Base-by-base conservation (phyloP, 768 basidiomycete genomes). In the Leccinum boreale region DNA sequence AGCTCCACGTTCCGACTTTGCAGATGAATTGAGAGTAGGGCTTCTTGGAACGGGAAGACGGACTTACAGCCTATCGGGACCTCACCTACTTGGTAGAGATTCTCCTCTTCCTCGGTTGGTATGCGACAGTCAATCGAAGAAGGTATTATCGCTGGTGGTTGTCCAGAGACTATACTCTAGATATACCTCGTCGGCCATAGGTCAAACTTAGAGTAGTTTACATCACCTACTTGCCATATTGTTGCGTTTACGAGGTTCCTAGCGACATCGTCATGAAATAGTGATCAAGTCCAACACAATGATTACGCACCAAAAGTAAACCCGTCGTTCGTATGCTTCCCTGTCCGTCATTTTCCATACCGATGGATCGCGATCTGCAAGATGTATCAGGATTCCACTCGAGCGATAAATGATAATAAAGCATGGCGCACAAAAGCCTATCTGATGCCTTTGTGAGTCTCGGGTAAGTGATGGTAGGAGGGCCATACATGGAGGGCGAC, bases 301-400 rank as follows among this genome's bases (percentile, higher is more conserved):
- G 28, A 1, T 28, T 24, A 55, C 62, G 45, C 33, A 62, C 81
- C 81, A 84, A 67, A 84, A 84, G 70, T 80, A 83, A 8, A 76
- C 71, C 21, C 83, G 77, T 56, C 82, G 75, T 26, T 81, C 79
- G 59, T 84, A 83, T 7, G 77, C 79, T 47, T 81, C 81, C 52
- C 75, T 78, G 12, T 76, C 80, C 47, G 73, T 54, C 49, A 85
- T 74, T 39, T 77, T 73, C 82, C 82, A 84, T 62, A 76, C 69
- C 10, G 77, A 76, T 15, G 81, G 80, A 67, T 82, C 80, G 46
- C 80, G 70, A 63, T 82, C 80, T 80, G 44, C 14, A 21, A 3
- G 21, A n/a, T 26, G 28, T 33, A 21, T 67, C 21, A 67, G 56
- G 49, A 26, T 55, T 24, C 23, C 23, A 10, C 53, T 10, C 45